These are phyloP conservation scores for Metarhizium rileyi DNA, from an alignment of 2,329 filamentous ascomycete genomes.

Conservation along the genomic window DNA sequence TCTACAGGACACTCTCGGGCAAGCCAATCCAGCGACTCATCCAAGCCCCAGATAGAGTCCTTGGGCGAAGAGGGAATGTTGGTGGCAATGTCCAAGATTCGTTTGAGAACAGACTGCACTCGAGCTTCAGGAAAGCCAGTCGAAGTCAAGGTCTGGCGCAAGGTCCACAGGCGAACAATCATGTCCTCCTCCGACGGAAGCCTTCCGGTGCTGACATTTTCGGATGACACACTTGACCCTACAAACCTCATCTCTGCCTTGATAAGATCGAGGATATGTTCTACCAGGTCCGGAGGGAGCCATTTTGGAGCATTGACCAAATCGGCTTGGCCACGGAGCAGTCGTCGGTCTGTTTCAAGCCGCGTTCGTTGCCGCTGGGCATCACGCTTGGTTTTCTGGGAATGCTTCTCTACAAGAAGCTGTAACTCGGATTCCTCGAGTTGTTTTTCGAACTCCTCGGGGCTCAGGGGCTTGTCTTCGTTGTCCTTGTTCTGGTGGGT, in stretches of 20 bases:
- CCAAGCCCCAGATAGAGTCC: conserved; percentile 72
- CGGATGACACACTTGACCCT: conserved; percentile 37
- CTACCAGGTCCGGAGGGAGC: conserved; percentile 70
- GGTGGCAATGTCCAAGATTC: conserved; percentile 57
- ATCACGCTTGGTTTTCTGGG: conserved; percentile 69
- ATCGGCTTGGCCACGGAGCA: conserved; percentile 72
- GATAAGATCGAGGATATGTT: conserved; percentile 66
- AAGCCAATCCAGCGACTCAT: conserved; percentile 84
- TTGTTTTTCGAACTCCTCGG: conserved; percentile 84
- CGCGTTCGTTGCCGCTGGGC: conserved; percentile 65
- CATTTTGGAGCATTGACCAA: conserved; percentile 64
- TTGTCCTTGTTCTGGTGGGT: conserved; percentile 4
- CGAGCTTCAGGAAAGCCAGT: conserved; percentile 58
- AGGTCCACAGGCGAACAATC: conserved; percentile 71
- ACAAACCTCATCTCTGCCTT: conserved; percentile 54
- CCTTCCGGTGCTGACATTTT: conserved; percentile 36
- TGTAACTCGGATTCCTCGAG: conserved; percentile 88
- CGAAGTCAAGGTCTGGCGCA: conserved; percentile 61
- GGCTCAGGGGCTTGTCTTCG: conserved; percentile 49
- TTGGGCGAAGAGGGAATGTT: conserved; percentile 47
- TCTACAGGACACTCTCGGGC: conserved; percentile 62
- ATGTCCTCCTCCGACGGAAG: conserved; percentile 66
- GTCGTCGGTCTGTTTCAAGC: conserved; percentile 74
- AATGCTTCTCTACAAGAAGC: conserved; percentile 74
- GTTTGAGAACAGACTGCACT: conserved; percentile 53